These are phyloP conservation scores for Ogataea hybrid DNA, from an alignment of 1,139 yeast species.

Conservation along the genomic window DNA sequence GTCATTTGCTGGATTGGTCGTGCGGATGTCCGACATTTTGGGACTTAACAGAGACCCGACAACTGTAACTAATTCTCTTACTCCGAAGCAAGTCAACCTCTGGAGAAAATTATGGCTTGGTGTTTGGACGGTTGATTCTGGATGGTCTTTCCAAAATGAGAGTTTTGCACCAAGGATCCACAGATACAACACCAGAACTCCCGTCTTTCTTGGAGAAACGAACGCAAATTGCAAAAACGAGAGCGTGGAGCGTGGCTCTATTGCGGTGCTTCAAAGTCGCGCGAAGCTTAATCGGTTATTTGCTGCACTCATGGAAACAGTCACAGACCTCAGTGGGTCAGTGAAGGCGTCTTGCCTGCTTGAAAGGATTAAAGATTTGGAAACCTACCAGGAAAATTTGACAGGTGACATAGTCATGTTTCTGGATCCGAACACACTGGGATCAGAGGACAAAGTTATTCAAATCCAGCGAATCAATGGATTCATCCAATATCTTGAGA, in stretches of 20 bases:
- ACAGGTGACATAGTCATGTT: constrained; percentile 2
- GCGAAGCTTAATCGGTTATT: constrained; percentile 11
- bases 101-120: constrained; percentile 28
- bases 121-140: constrained; percentile 13
- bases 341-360: constrained; percentile 11
- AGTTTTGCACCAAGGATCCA: constrained; percentile 9
- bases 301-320: constrained; percentile 9
- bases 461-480: constrained; percentile 12
- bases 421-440: constrained; percentile 3
- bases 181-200: constrained; percentile 17
- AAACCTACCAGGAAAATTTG: constrained; percentile 3
- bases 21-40: constrained; percentile 38
- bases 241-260: constrained; percentile 20
- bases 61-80: not conserved
- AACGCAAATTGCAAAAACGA: constrained; percentile 19
- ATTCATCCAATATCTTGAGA: constrained; percentile 16
- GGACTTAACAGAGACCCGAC: constrained; percentile 45
- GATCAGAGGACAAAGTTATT: constrained; percentile 1
- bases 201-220: constrained; percentile 16
- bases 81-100: constrained; percentile 14
- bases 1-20: constrained; percentile 33
- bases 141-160: constrained; percentile 13
- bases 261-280: constrained; percentile 13
- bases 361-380: constrained; percentile 8
- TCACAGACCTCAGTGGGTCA: constrained; percentile 8